Conservation (phyloP, 2,329 filamentous ascomycete genomes). For the Herpotrichia juniperi region DNA sequence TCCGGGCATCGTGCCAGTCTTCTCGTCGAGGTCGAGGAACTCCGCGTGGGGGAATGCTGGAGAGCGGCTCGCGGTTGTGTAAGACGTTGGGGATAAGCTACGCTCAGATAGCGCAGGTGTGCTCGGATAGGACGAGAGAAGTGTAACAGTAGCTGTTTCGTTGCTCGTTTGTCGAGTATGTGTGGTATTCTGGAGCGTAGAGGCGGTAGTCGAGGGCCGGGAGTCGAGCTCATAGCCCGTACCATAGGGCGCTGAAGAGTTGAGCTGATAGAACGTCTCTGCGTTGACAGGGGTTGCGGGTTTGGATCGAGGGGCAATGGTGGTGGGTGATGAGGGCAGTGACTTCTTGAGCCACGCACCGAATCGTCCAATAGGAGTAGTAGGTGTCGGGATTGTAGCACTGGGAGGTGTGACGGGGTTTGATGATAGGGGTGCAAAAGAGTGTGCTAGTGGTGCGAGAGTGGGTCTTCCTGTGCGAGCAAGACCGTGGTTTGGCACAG, state of each 20-base stretch:
- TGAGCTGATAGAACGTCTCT: slow-evolving; percentile 39
- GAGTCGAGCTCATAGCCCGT: too few species aligned
- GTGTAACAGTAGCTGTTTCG: slow-evolving; percentile 37
- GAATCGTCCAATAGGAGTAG: slow-evolving; percentile 39
- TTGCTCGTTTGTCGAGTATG: slow-evolving; percentile 36
- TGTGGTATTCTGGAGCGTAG: slow-evolving; percentile 6
- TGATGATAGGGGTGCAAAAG: slow-evolving; percentile 34
- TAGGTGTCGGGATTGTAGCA: slow-evolving; percentile 33
- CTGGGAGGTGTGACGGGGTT: slow-evolving; percentile 44
- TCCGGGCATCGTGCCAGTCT: neutral
- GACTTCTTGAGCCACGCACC: slow-evolving; percentile 45
- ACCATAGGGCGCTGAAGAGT: slow-evolving; percentile 13
- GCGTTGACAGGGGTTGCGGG: slow-evolving; percentile 7
- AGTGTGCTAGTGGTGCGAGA: slow-evolving; percentile 28
- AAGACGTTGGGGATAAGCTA: slow-evolving; percentile 13
- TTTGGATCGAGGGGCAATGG: slow-evolving; percentile 12
- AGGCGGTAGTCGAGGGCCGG: slow-evolving; percentile 27
- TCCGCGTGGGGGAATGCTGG: slow-evolving; percentile 3
- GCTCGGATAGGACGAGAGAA: slow-evolving; percentile 27
- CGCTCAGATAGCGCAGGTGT: slow-evolving; percentile 23
- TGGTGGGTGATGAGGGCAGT: slow-evolving; percentile 28
- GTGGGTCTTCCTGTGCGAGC: slow-evolving; percentile 26
- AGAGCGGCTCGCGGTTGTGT: slow-evolving; percentile 6
- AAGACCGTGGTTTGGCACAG: slow-evolving; percentile 13
- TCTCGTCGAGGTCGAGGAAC: too few species aligned